A percentile compares a stretch with the other conserved stretches of the same genome.
These are phyloP conservation scores for Peniophora sp. DNA, from an alignment of 1,284 basidiomycete species.

Conservation along the genomic window DNA sequence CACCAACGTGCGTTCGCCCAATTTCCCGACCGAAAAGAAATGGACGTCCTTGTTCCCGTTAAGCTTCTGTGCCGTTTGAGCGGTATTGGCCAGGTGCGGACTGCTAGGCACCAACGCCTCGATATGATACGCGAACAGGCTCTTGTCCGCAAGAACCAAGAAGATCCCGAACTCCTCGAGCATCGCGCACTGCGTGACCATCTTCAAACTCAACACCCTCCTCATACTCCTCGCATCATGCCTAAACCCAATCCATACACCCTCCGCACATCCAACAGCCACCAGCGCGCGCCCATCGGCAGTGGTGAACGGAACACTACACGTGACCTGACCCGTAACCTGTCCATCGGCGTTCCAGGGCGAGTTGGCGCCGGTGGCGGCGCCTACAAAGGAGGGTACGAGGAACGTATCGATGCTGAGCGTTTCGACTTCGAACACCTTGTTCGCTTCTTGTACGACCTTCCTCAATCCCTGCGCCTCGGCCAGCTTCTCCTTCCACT, in stretches of 20 bases:
- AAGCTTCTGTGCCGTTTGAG: slow-evolving; percentile 79
- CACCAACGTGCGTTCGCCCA: slow-evolving; percentile 80
- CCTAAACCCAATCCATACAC: slow-evolving; percentile 94
- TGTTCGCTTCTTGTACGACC: slow-evolving; percentile 86
- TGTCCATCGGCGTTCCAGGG: slow-evolving; percentile 64
- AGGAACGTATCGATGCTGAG: slow-evolving; percentile 82
- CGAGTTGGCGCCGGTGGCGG: slow-evolving; percentile 29
- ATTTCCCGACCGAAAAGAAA: slow-evolving; percentile 89
- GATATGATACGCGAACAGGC: slow-evolving; percentile 85
- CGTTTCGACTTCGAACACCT: slow-evolving; percentile 85
- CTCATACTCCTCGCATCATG: slow-evolving; percentile 85
- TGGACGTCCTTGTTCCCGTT: slow-evolving; percentile 86
- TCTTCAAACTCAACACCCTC: slow-evolving; percentile 83
- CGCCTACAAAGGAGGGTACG: slow-evolving; percentile 50
- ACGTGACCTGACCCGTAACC: slow-evolving; percentile 87
- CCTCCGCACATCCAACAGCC: slow-evolving; percentile 91
- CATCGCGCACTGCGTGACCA: slow-evolving; percentile 92
- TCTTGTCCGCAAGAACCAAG: slow-evolving; percentile 88
- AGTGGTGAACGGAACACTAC: slow-evolving; percentile 86
- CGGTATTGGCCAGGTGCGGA: slow-evolving; percentile 51
- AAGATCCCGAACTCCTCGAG: slow-evolving; percentile 94
- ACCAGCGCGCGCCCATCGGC: slow-evolving; percentile 79
- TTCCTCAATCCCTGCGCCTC: slow-evolving; percentile 81
- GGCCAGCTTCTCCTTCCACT: slow-evolving; percentile 88
- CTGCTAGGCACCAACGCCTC: slow-evolving; percentile 90